Evolutionary conservation across 1,139 yeast species (phyloP), one percentile per base, ranked within the genome.

Genomic region (Geotrichum siamense): DNA sequence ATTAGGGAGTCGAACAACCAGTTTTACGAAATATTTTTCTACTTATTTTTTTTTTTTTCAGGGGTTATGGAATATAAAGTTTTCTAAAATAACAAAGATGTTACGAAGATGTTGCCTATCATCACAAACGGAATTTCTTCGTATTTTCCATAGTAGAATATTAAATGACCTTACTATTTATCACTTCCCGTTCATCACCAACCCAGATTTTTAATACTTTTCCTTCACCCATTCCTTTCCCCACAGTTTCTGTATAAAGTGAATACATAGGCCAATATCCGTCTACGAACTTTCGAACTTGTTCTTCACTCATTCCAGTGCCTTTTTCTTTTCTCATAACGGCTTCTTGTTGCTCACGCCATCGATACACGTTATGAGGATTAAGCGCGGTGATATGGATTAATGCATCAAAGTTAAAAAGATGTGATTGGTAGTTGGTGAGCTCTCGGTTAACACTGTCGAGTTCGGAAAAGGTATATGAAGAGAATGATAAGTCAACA

Each of bases 311-410:
- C 97, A 91, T 87, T 0, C 97, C 97, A 1, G 57, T 48, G 0
- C 95, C 96, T 13, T 60, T 66, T 3, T 50, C 51, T 6, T 52
- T 51, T 8, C 80, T 76, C 55, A 86, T 63, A 2, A 69, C 75
- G 51, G 82, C 84, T 57, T 91, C 98, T 63, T 91, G 97, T 61
- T 89, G 76, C 4, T 74, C 61, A 50, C 98, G 72, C 98, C 98
- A 91, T 8, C 59, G 61, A 60, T 79, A 82, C 3, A 89, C 91
- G 57, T 78, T 79, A 4, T 68, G 56, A 32, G 84, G 66, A 51
- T 74, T 67, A 37, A 69, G 64, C 0, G 96, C 80, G 28, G 76
- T 72, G 41, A 82, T 61, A 43, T 74, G 76, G n/a, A 89, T 70
- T 43, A 84, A 78, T 12, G 69, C 63, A 53, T 83, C 78, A 51